Evolutionary conservation across 768 basidiomycete genomes (phyloP).

Genomic region (Podaxis carcinomalis): DNA sequence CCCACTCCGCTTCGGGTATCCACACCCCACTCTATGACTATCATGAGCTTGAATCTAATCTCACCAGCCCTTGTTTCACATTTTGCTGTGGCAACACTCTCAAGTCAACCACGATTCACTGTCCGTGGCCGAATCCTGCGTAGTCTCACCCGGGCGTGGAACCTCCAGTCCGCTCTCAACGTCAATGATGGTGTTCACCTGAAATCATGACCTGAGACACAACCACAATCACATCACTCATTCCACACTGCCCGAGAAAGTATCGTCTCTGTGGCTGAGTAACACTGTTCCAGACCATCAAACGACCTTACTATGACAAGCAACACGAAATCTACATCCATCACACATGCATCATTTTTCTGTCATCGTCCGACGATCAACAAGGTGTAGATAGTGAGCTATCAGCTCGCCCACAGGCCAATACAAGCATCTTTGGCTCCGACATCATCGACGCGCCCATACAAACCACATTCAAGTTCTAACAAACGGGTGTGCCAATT

Average conservation of each 20-base stretch:
- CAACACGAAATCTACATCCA: not conserved
- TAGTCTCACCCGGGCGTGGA: not conserved
- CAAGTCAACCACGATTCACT: not conserved
- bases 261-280: not conserved
- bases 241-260: not conserved
- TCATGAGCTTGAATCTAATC: not conserved
- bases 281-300: not conserved
- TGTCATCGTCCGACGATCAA: not conserved
- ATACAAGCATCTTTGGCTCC: not conserved
- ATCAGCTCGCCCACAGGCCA: not conserved
- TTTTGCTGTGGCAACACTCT: not conserved
- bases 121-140: not conserved
- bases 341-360: not conserved
- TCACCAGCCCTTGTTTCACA: not conserved
- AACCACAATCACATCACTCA: not conserved
- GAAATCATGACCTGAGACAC: not conserved
- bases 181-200: not conserved
- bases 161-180: not conserved
- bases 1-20: not conserved
- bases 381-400: not conserved
- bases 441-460: conserved; percentile 6
- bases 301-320: not conserved
- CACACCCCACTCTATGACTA: not conserved
- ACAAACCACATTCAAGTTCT: not conserved
- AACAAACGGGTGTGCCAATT: not conserved